Conservation (phyloP, 352 stramenopile genomes). For the Phytopythium ostracodes region DNA sequence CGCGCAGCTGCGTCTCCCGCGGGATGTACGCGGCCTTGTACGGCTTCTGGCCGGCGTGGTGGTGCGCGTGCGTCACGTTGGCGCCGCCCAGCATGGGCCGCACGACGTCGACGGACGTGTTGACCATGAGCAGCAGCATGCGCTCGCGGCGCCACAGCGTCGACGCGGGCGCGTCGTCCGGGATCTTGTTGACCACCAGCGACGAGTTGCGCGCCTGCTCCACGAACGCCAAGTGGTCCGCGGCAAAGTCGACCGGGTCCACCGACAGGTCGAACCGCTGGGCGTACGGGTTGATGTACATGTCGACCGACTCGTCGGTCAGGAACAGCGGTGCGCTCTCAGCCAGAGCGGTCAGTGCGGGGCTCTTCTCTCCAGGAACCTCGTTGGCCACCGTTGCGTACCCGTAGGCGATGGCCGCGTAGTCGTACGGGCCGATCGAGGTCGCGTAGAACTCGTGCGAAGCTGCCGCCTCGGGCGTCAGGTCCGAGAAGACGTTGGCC, state of each 20-base stretch:
- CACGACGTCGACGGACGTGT: constrained; percentile 28
- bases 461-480: constrained; percentile 26
- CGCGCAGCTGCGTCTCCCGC: constrained; percentile 28
- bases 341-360: constrained; percentile 33
- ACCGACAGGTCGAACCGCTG: constrained; percentile 58
- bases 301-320: constrained; percentile 49
- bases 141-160: constrained; percentile 49
- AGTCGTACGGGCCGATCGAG: constrained; percentile 71
- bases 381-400: constrained; percentile 54
- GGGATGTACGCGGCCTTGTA: constrained; percentile 35
- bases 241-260: constrained; percentile 50
- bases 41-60: constrained; percentile 18
- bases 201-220: constrained; percentile 30
- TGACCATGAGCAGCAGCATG: constrained; percentile 36
- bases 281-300: constrained; percentile 39
- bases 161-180: constrained; percentile 49
- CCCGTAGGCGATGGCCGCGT: constrained; percentile 81
- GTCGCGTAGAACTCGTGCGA: constrained; percentile 69
- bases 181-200: constrained; percentile 29
- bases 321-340: constrained; percentile 51
- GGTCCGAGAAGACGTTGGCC: constrained; percentile 77
- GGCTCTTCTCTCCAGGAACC: constrained; percentile 38
- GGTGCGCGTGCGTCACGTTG: constrained; percentile 59
- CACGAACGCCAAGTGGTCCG: constrained; percentile 49
- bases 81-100: constrained; percentile 49